A percentile compares a stretch with the other conserved stretches of the same genome.
Conservation (phyloP, 495 filamentous ascomycete genomes). For the Tirmania nivea region DNA sequence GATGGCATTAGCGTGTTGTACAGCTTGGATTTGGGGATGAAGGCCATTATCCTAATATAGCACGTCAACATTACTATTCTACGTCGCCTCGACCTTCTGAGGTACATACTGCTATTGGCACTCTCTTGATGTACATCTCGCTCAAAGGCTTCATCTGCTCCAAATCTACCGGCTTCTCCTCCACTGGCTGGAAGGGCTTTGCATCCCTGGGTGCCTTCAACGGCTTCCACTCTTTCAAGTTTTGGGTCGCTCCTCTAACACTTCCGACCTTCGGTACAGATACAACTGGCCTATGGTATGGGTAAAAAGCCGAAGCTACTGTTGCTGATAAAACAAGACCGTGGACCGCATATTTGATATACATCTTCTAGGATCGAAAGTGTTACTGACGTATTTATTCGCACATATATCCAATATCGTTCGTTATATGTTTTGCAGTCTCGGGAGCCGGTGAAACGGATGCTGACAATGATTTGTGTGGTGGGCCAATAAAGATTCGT, state of each 20-base stretch:
- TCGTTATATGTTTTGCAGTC: too few species aligned
- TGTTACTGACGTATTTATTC: too few species aligned
- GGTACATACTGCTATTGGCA: neutral
- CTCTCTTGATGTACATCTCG: neutral
- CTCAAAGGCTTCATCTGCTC: neutral
- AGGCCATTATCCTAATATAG: neutral
- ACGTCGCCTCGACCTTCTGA: too few species aligned
- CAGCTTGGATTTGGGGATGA: constrained; percentile 10
- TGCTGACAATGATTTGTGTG: too few species aligned
- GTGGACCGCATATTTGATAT: neutral
- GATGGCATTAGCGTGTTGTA: constrained; percentile 10
- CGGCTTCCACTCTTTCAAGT: neutral
- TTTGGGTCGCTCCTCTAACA: neutral
- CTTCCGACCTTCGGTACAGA: neutral
- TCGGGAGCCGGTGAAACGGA: too few species aligned
- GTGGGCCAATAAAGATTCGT: too few species aligned
- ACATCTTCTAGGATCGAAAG: too few species aligned
- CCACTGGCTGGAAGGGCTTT: neutral
- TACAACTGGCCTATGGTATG: neutral
- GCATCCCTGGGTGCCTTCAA: neutral
- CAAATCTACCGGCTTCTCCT: neutral
- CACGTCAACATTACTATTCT: too few species aligned
- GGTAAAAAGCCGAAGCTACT: neutral
- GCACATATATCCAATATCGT: too few species aligned
- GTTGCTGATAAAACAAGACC: neutral